These are phyloP conservation scores for Candida suzukii DNA, from an alignment of 805 yeast species.

Conservation along the genomic window DNA sequence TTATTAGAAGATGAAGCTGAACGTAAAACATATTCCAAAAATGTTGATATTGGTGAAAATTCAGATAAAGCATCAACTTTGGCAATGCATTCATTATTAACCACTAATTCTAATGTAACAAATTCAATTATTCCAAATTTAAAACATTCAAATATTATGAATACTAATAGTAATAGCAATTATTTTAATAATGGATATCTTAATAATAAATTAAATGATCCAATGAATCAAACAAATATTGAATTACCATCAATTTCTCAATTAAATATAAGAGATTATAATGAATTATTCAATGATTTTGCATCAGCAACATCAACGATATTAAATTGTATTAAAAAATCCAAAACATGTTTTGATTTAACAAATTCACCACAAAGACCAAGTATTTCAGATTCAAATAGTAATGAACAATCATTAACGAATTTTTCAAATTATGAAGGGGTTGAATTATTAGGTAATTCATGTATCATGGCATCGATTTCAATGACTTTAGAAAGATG, in stretches of 20 bases:
- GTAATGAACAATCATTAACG: conserved; percentile 4
- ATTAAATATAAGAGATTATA: conserved; percentile 10
- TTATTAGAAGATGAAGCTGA: conserved; percentile 29
- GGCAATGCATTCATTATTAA: conserved; percentile 40
- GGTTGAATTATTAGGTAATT: conserved; percentile 50
- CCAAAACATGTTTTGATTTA: conserved; percentile 54
- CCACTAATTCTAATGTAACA: conserved; percentile 23
- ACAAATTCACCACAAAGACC: conserved; percentile 7
- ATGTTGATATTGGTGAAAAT: conserved; percentile 12
- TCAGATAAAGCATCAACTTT: conserved; percentile 29
- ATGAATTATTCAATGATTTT: conserved; percentile 14
- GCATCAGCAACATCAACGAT: conserved; percentile 20
- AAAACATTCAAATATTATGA: not conserved
- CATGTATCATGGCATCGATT: conserved; percentile 46
- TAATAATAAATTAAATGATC: not conserved
- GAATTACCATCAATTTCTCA: conserved; percentile 16
- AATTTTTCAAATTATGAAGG: conserved; percentile 31
- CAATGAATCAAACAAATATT: not conserved
- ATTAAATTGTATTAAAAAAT: conserved; percentile 46
- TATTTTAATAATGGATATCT: not conserved
- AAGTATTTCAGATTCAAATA: conserved; percentile 1
- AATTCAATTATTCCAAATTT: no score
- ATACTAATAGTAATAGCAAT: not conserved
- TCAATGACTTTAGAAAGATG: conserved; percentile 59
- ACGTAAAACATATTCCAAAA: conserved; percentile 10